Conservation (phyloP, 345 rosid genomes). For the Bruguiera gymnorhiza region DNA sequence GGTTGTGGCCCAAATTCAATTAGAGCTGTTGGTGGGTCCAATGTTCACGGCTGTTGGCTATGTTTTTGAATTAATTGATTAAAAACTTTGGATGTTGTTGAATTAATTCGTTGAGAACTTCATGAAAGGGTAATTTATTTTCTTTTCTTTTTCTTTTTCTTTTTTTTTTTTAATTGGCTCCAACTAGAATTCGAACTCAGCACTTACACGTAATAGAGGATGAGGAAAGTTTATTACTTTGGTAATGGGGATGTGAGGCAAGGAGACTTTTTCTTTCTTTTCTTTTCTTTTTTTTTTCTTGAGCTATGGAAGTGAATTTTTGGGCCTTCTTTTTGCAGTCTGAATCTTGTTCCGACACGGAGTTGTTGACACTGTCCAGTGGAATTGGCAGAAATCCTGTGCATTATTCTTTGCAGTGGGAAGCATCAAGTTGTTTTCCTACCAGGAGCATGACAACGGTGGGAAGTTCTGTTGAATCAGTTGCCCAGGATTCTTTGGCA, state of each 20-base stretch:
- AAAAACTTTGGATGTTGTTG: too few relatives aligned
- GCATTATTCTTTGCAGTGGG: constrained; percentile 3
- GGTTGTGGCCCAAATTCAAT: too few relatives aligned
- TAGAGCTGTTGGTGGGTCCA: too few relatives aligned
- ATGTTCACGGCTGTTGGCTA: too few relatives aligned
- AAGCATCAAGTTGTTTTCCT: constrained; percentile 8
- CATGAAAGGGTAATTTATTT: too few relatives aligned
- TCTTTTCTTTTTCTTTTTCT: too few relatives aligned
- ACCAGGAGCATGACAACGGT: constrained; percentile 41
- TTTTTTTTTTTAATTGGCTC: too few relatives aligned
- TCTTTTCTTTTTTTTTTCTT: not conserved
- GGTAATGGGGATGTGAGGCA: not conserved
- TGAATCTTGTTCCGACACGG: constrained; percentile 14
- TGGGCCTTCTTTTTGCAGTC: constrained; percentile 24
- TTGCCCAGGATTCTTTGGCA: constrained; percentile 34
- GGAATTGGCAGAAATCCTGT: constrained; percentile 9
- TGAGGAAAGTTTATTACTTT: not conserved
- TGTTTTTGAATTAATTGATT: too few relatives aligned
- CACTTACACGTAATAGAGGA: not conserved
- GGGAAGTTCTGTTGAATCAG: constrained; percentile 34
- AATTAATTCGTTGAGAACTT: too few relatives aligned
- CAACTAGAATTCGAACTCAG: too few relatives aligned
- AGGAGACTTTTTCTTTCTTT: not conserved
- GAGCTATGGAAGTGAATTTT: not conserved
- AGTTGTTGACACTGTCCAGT: not conserved